phyloP scores from a whole-genome alignment of 805 yeast genomes.

The Henningerozyma blattae region DNA sequence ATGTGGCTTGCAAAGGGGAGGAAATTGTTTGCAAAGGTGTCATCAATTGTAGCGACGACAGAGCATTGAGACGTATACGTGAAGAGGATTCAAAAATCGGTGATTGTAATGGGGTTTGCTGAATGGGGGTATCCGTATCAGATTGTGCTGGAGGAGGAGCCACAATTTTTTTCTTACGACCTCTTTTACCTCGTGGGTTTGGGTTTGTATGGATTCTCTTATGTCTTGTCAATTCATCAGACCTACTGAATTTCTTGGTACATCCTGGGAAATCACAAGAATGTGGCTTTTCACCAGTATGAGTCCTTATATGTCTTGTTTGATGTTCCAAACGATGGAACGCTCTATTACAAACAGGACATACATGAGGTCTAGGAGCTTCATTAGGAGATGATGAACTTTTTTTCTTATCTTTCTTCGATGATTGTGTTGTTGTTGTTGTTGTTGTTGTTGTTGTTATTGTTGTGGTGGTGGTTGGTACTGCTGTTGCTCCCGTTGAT shows the following conservation, averaged over 20 bases:
- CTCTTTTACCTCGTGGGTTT: constrained; percentile 49
- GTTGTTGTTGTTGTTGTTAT: too few relatives aligned
- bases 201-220: constrained; percentile 63
- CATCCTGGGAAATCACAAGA: constrained; percentile 65
- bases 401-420: background rate
- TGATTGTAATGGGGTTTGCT: background rate
- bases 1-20: constrained; percentile 1
- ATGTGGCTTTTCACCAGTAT: constrained; percentile 75
- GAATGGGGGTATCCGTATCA: background rate
- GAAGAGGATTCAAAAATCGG: too few relatives aligned
- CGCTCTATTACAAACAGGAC: constrained; percentile 64
- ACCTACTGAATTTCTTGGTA: constrained; percentile 51
- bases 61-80: constrained; percentile 23
- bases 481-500: too few relatives aligned
- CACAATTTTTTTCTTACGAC: constrained; percentile 27
- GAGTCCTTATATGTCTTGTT: constrained; percentile 68
- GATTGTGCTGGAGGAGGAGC: background rate
- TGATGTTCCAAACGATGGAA: constrained; percentile 70
- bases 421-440: too few relatives aligned
- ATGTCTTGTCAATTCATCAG: constrained; percentile 68
- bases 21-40: constrained; percentile 35
- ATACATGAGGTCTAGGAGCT: constrained; percentile 46
- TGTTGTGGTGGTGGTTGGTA: too few relatives aligned
- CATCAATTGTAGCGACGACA: constrained; percentile 49
- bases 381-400: too few relatives aligned